These are phyloP conservation scores for Striga asiatica DNA, from an alignment of 257 asterid genomes.

Conservation along the genomic window DNA sequence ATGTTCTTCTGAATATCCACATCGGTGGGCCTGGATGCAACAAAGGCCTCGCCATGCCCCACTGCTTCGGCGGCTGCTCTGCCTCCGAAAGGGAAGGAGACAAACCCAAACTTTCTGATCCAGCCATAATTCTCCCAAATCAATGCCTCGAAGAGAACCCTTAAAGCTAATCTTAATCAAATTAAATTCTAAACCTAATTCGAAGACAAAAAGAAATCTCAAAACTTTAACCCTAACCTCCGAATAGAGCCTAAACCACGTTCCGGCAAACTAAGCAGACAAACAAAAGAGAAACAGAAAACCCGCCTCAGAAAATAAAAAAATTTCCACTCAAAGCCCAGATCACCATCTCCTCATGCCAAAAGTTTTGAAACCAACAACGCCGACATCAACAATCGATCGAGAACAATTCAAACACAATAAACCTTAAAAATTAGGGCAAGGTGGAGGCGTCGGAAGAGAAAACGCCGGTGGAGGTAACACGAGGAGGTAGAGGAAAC, in stretches of 20 bases:
- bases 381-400: slow-evolving; percentile 8
- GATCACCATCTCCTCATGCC: slow-evolving; percentile 18
- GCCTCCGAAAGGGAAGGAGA: slow-evolving; percentile 24
- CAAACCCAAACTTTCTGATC: slow-evolving; percentile 26
- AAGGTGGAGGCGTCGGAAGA: too few relatives aligned
- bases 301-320: slow-evolving; percentile 7
- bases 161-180: slow-evolving; percentile 14
- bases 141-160: slow-evolving; percentile 15
- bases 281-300: too few relatives aligned
- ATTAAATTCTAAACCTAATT: slow-evolving; percentile 14
- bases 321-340: slow-evolving; percentile 3
- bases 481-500: too few relatives aligned
- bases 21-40: slow-evolving; percentile 58
- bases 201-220: slow-evolving; percentile 9
- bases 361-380: slow-evolving; percentile 7
- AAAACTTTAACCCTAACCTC: slow-evolving; percentile 28
- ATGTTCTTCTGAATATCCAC: slow-evolving; percentile 46
- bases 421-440: not conserved
- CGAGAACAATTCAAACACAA: not conserved
- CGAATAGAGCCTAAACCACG: slow-evolving; percentile 19
- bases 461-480: too few relatives aligned
- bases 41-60: slow-evolving; percentile 70
- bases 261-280: not conserved
- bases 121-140: slow-evolving; percentile 25
- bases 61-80: slow-evolving; percentile 41